Base-by-base conservation (phyloP, 805 yeast genomes). In the Metschnikowia borealis region DNA sequence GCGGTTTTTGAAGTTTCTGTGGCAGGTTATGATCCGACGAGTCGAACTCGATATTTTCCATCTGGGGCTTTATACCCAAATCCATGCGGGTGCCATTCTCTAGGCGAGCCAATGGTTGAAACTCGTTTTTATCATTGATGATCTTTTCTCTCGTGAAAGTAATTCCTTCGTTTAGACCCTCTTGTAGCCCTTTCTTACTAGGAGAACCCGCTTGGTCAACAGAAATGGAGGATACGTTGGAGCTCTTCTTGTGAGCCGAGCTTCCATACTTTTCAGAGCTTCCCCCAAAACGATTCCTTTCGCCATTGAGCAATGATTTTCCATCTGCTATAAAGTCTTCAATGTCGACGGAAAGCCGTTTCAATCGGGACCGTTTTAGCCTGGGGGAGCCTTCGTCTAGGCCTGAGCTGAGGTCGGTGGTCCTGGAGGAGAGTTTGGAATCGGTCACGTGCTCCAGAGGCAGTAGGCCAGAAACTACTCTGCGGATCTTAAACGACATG, bases 1-100 rank as follows among this genome's bases (percentile, higher is more conserved):
- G 11, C n/a, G 17, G 45, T 31, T 10, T n/a, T 5, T 15, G 21
- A 5, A 26, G 10, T 35, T 50, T 48, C 10, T 46, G 54, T 1
- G 56, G 53, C 58, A 54, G 54, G 1, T 49, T 57, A 1, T 40
- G 53, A 40, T 63, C 67, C 3, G 67, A 62, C 4, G 64, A 57
- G 49, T 62, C 69, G 49, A 65, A 65, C 41, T 65, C 67, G 31
- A 60, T 58, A 29, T 60, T 63, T 5, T 50, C 45, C 8, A 4
- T 23, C 34, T 29, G 26, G 23, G 26, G 32, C 18, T 33, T 15
- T 14, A 42, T 18, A 8, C 45, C 45, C 38, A 42, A 42, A n/a
- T 42, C 15, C n/a, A 42, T 42, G 15, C 32, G 45, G 11, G 14
- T 15, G 15, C 31, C 18, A 15, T 39, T 39, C 13, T 26, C 23